A percentile compares a stretch with the other conserved stretches of the same genome.
phyloP scores from a whole-genome alignment of 2,329 filamentous ascomycete species.

The Penicillium sp. region DNA sequence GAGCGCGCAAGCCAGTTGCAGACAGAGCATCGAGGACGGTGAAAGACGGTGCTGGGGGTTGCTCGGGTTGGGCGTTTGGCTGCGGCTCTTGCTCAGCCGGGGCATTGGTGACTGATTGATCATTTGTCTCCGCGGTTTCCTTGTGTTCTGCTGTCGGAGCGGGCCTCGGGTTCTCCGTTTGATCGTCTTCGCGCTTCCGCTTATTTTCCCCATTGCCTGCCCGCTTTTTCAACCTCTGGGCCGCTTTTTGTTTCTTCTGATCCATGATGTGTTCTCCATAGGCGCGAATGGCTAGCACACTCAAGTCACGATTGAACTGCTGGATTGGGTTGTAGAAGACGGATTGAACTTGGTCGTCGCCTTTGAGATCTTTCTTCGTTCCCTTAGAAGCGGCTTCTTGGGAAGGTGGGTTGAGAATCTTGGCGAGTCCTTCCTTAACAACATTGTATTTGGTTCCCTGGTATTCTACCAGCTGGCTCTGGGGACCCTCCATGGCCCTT shows the following conservation, averaged over 20 bases:
- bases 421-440: constrained; percentile 65
- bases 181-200: constrained; percentile 37
- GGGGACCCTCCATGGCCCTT: constrained; percentile 23
- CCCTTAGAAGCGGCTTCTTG: constrained; percentile 44
- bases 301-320: constrained; percentile 96
- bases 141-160: constrained; percentile 21
- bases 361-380: constrained; percentile 45
- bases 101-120: constrained; percentile 3
- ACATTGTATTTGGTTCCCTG: constrained; percentile 57
- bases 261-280: constrained; percentile 70
- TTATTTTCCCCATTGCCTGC: constrained; percentile 37
- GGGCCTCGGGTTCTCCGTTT: constrained; percentile 18
- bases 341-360: constrained; percentile 64
- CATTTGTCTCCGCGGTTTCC: constrained; percentile 14
- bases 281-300: constrained; percentile 84
- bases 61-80: constrained; percentile 24
- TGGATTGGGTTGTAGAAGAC: constrained; percentile 99
- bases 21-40: constrained; percentile 94
- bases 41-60: constrained; percentile 53
- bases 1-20: constrained; percentile 83
- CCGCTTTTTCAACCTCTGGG: constrained; percentile 38
- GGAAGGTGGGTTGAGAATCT: constrained; percentile 62
- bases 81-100: constrained; percentile 1
- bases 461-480: constrained; percentile 40
- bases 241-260: constrained; percentile 53